A percentile compares a stretch with the other conserved stretches of the same genome.
phyloP scores from a whole-genome alignment of 1,139 yeast species.

The Geotrichum candidum region DNA sequence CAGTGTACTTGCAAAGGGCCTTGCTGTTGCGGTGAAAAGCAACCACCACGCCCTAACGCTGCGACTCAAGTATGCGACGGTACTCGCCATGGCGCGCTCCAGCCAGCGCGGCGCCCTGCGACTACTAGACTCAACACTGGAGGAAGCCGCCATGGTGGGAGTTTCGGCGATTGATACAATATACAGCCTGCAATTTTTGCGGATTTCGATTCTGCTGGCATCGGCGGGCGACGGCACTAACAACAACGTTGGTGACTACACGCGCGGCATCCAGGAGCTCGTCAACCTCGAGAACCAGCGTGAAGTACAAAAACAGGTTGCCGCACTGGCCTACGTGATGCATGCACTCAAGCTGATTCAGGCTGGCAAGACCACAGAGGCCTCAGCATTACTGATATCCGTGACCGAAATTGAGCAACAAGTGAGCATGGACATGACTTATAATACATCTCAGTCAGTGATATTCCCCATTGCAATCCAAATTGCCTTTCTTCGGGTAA shows the following conservation, averaged over 20 bases:
- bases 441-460: not conserved
- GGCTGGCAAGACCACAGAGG: conserved; percentile 1
- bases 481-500: conserved; percentile 9
- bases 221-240: conserved; percentile 3
- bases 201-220: conserved; percentile 9
- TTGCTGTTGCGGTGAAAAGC: conserved; percentile 15
- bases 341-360: conserved; percentile 16
- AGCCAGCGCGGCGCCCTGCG: conserved; percentile 6
- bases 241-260: not conserved
- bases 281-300: conserved; percentile 7
- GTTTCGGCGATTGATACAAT: conserved; percentile 1
- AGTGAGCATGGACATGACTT: not conserved
- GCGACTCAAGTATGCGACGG: conserved; percentile 14
- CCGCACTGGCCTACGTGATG: conserved; percentile 10
- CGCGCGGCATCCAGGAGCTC: conserved; percentile 14
- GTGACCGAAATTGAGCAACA: conserved; percentile 11
- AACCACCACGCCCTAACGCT: conserved; percentile 12
- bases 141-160: conserved; percentile 11
- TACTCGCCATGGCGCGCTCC: conserved; percentile 11
- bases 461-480: conserved; percentile 10
- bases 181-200: conserved; percentile 4
- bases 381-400: not conserved
- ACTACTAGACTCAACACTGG: conserved; percentile 6
- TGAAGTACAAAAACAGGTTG: conserved; percentile 11
- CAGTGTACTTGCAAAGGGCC: conserved; percentile 13